A percentile compares a stretch with the other conserved stretches of the same genome.
phyloP scores from a whole-genome alignment of 768 basidiomycete genomes.

The Panaeolus cyanescens region DNA sequence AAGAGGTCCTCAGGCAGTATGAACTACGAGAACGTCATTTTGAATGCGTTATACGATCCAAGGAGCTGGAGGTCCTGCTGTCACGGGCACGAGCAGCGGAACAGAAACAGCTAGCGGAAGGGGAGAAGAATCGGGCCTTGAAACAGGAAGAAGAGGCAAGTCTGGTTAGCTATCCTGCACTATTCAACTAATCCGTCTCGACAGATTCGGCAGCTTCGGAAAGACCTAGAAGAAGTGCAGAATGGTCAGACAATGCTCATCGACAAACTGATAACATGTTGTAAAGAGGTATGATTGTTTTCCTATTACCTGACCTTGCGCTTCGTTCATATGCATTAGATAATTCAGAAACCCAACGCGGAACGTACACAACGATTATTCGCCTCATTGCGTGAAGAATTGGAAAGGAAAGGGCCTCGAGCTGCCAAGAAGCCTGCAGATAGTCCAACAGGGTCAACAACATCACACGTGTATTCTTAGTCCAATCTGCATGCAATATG shows the following conservation, averaged over 20 bases:
- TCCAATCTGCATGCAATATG: background rate
- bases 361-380: slow-evolving; percentile 83
- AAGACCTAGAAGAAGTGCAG: slow-evolving; percentile 80
- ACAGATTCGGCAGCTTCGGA: slow-evolving; percentile 69
- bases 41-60: slow-evolving; percentile 89
- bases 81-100: slow-evolving; percentile 88
- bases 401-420: slow-evolving; percentile 67
- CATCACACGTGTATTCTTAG: slow-evolving; percentile 9
- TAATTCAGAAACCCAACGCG: slow-evolving; percentile 69
- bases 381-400: slow-evolving; percentile 78
- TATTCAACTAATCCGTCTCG: slow-evolving; percentile 14
- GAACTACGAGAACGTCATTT: slow-evolving; percentile 91
- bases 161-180: slow-evolving; percentile 13
- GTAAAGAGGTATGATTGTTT: slow-evolving; percentile 70
- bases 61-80: slow-evolving; percentile 86
- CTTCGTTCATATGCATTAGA: slow-evolving; percentile 21
- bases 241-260: slow-evolving; percentile 78
- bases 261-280: slow-evolving; percentile 82
- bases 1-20: slow-evolving; percentile 85
- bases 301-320: slow-evolving; percentile 9
- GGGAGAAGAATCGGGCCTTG: slow-evolving; percentile 67
- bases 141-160: slow-evolving; percentile 77
- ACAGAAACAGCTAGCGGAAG: slow-evolving; percentile 80
- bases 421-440: slow-evolving; percentile 45
- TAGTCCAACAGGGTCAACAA: slow-evolving; percentile 29